phyloP scores from a whole-genome alignment of 2,329 filamentous ascomycete genomes.

The Epichloe coenophiala region DNA sequence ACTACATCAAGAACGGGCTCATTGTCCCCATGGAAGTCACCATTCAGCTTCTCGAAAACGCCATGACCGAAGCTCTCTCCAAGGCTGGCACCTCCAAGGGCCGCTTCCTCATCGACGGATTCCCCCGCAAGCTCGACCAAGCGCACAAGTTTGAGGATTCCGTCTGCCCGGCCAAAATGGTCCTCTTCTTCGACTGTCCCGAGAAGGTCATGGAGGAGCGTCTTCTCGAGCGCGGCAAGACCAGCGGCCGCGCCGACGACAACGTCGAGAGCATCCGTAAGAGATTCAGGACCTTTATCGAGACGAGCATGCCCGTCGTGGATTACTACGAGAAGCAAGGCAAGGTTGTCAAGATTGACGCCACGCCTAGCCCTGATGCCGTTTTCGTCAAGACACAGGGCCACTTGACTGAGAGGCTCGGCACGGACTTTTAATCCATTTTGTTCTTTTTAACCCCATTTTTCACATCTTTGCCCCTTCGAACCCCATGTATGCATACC shows the following conservation, averaged over 20 bases:
- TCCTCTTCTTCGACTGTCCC: slow-evolving; percentile 88
- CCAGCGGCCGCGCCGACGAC: slow-evolving; percentile 80
- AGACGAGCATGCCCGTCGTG: slow-evolving; percentile 96
- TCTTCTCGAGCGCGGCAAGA: slow-evolving; percentile 81
- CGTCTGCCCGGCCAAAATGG: slow-evolving; percentile 72
- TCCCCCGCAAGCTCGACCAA: slow-evolving; percentile 96
- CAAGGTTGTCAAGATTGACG: slow-evolving; percentile 68
- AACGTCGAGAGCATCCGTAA: slow-evolving; percentile 94
- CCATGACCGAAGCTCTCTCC: slow-evolving; percentile 61
- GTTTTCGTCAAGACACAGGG: slow-evolving; percentile 42
- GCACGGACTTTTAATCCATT: slow-evolving; percentile 18
- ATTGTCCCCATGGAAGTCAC: slow-evolving; percentile 99
- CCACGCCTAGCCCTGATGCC: slow-evolving; percentile 50
- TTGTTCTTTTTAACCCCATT: neutral
- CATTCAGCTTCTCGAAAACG: slow-evolving; percentile 83
- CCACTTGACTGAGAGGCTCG: slow-evolving; percentile 35
- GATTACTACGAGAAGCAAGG: slow-evolving; percentile 65
- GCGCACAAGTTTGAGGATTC: slow-evolving; percentile 83
- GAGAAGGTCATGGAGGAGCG: slow-evolving; percentile 78
- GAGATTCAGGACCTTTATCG: slow-evolving; percentile 84
- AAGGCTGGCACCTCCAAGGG: slow-evolving; percentile 36
- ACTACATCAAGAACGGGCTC: slow-evolving; percentile 83
- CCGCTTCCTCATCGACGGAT: slow-evolving; percentile 69
- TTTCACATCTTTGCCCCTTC: neutral
- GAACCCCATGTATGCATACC: neutral